These are phyloP conservation scores for Aspergillus spinulosporus DNA, from an alignment of 2,329 filamentous ascomycete species.

Conservation along the genomic window DNA sequence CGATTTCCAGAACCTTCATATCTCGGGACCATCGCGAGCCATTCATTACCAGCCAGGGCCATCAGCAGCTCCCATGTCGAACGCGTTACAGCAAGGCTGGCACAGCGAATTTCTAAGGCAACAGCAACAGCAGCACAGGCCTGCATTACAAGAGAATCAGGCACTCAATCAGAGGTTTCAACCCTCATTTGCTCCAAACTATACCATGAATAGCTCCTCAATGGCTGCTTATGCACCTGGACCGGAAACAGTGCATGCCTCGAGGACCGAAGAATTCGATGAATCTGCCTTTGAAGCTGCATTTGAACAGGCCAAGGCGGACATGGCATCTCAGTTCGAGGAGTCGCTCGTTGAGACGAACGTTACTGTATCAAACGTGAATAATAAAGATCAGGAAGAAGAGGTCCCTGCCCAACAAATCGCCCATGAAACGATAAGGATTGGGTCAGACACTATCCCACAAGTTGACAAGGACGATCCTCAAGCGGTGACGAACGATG, in stretches of 20 bases:
- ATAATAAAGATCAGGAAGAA: not conserved
- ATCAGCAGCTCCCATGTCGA: conserved; percentile 37
- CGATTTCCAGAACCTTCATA: conserved; percentile 49
- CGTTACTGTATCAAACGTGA: conserved; percentile 17
- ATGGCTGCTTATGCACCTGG: conserved; percentile 27
- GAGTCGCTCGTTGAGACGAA: conserved; percentile 19
- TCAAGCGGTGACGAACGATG: conserved; percentile 46
- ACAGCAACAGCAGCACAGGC: conserved; percentile 20
- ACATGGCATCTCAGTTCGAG: conserved; percentile 34
- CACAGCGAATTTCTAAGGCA: conserved; percentile 60
- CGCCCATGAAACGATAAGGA: conserved; percentile 33
- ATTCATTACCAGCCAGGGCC: conserved; percentile 52
- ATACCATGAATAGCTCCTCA: conserved; percentile 25
- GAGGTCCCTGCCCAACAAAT: conserved; percentile 15
- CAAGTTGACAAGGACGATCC: conserved; percentile 36
- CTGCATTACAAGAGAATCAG: conserved; percentile 25
- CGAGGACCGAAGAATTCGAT: conserved; percentile 39
- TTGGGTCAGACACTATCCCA: conserved; percentile 47
- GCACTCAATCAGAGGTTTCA: conserved; percentile 29
- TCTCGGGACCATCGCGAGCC: conserved; percentile 43
- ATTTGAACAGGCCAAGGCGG: conserved; percentile 44
- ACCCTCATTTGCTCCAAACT: conserved; percentile 30
- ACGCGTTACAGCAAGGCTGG: conserved; percentile 50
- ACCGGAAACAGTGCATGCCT: conserved; percentile 27
- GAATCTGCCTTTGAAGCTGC: conserved; percentile 49